Base-by-base conservation (phyloP, 768 basidiomycete genomes). In the Clavulina sp. region DNA sequence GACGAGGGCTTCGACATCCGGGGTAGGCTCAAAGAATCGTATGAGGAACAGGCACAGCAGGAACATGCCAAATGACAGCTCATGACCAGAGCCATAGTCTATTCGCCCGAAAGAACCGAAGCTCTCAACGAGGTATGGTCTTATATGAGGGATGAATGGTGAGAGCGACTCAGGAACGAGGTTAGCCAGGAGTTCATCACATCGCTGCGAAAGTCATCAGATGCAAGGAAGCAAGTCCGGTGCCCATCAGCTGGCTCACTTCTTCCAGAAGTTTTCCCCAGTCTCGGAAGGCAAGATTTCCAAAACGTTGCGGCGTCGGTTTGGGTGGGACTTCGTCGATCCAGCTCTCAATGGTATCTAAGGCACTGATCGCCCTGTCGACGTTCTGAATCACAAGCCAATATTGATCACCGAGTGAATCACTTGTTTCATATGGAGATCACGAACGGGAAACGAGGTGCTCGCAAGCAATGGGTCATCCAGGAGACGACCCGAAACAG, bases 41-140 rank as follows among this genome's bases (percentile, higher is more conserved):
- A 80, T 63, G 33, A 86, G 75, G n/a, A 76, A 71, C 50, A 88
- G 70, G 55, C 73, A 75, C 9, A 84, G 70, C 5, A 96, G 71
- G 54, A 87, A 83, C 18, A 92, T 67, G 4, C 75, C 76, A 61
- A 95, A 96, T 0, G 84, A 81, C 0, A 87, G 74, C 68, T 97
- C 95, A 60, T 99, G 95, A 1, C 95, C 95, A 3, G 87, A 89
- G 1, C 95, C 93, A 61, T 96, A 97, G 69, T 99, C 95, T 68
- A 97, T 78, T 51, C 95, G 77, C 9, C 75, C 73, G 59, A 87
- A 83, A 3, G 84, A 89, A 5, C 95, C 95, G 63, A 97, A 96
- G 1, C 89, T 81, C 2, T 77, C 70, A 50, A 83, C 59, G 29
- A 96, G 65, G 57, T 93, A 84, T 1, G 89, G 86, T 32, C 77